phyloP scores from a whole-genome alignment of 768 basidiomycete species.

The Cytidiella melzeri region DNA sequence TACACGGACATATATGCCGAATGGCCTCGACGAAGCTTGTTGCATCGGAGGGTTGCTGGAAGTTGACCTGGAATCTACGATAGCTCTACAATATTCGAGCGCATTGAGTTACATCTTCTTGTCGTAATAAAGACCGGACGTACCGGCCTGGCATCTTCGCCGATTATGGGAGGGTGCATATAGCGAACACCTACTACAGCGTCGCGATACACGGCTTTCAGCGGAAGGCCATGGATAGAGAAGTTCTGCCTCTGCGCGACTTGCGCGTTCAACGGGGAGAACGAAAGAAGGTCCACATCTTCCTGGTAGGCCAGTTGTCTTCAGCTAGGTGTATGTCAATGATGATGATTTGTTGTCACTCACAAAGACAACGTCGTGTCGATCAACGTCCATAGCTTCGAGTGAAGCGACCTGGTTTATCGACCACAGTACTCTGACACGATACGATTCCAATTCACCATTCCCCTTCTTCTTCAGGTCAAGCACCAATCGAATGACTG shows the following conservation, averaged over 20 bases:
- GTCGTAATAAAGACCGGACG: conserved; percentile 9
- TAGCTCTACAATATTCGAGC: conserved; percentile 49
- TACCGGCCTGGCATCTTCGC: conserved; percentile 27
- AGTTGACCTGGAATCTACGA: conserved; percentile 73
- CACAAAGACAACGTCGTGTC: conserved; percentile 65
- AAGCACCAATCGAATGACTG: conserved; percentile 53
- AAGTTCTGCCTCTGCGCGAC: conserved; percentile 16
- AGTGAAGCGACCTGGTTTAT: conserved; percentile 29
- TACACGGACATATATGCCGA: conserved; percentile 69
- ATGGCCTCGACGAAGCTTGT: conserved; percentile 57
- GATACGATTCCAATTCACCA: conserved; percentile 54
- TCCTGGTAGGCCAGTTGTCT: conserved; percentile 44
- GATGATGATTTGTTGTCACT: neutral
- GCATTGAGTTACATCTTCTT: conserved; percentile 3
- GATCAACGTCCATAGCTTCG: conserved; percentile 33
- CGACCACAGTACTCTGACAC: conserved; percentile 60
- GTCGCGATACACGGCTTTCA: conserved; percentile 77
- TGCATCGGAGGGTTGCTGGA: conserved; percentile 42
- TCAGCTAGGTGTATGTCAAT: neutral
- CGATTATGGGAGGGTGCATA: conserved; percentile 40
- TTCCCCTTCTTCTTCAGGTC: conserved; percentile 46
- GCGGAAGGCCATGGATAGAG: conserved; percentile 52
- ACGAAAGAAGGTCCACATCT: conserved; percentile 67
- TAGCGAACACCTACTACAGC: conserved; percentile 72
- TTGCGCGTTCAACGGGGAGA: conserved; percentile 38